Base-by-base conservation (phyloP, 2,329 filamentous ascomycete species). In the Macrophomina tecta region DNA sequence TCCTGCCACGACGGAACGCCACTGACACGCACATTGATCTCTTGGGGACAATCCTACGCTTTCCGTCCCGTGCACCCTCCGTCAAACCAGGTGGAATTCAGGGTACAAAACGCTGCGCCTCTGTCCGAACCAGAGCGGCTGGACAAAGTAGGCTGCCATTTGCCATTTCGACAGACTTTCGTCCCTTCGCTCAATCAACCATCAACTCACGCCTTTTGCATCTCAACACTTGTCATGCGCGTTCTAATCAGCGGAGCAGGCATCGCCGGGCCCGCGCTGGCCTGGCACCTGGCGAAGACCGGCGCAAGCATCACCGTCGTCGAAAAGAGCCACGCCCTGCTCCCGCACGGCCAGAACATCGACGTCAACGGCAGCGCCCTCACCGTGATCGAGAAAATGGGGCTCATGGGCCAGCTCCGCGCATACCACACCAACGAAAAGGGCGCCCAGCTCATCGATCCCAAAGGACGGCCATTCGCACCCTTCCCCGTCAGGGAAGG, bases 311-410 rank as follows among this genome's bases (percentile, higher is more conserved):
- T 70, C 63, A 73, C 72, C 9, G 66, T 73, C 30, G 45, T 73
- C 38, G 71, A 72, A 61, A 68, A 69, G n/a, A 53, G 62, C 5
- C 36, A 49, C 2, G 3, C 49, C 4, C 48, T 70, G 9, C 69
- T 68, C 1, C 40, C 64, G 4, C 52, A 67, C 16, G 74, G 75
- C 3, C 73, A 74, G 61, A 70, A 73, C 36, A 71, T 76, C 48
- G 74, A 76, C 56, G 64, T 76, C 23, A 67, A 70, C 16, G 75
- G 75, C 58, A 67, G 69, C 65, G 73, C 70, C 5, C 51, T 74
- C 48, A 67, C 68, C 3, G 65, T 74, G 14, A 67, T 73, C 11
- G 69, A 70, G 34, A 63, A 61, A 18, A 74, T 76, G 73, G 73
- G 73, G 5, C 60, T 76, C 2, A 65, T 70, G 56, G 68, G 71